Conservation (phyloP, 495 filamentous ascomycete species). For the Amniculicola lignicola region DNA sequence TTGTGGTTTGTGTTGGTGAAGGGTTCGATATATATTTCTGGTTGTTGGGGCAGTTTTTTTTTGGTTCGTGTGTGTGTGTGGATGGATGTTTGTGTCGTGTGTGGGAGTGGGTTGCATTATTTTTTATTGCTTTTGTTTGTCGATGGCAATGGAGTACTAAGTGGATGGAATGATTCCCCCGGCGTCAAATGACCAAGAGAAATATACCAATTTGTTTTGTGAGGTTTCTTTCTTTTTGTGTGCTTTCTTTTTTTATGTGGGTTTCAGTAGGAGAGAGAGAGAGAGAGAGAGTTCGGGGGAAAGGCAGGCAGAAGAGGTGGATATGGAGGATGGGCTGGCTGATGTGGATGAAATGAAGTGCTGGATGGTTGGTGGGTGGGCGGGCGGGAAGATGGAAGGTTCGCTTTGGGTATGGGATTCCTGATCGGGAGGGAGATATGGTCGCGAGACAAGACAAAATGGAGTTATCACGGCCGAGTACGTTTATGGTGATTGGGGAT, state of each 20-base stretch:
- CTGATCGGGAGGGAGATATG: too few relatives aligned
- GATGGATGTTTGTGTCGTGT: not conserved
- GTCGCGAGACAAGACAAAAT: too few relatives aligned
- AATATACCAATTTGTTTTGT: constrained; percentile 41
- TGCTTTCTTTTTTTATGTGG: constrained; percentile 5
- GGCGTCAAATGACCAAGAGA: constrained; percentile 39
- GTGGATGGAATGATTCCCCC: constrained; percentile 29
- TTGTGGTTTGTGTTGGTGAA: constrained; percentile 5
- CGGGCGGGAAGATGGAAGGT: too few relatives aligned
- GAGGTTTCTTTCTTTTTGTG: constrained; percentile 23
- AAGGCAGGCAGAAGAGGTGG: constrained; percentile 3
- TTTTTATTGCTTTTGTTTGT: not conserved
- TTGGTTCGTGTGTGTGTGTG: not conserved
- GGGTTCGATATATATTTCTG: not conserved
- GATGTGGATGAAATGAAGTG: too few relatives aligned
- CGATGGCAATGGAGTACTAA: constrained; percentile 10
- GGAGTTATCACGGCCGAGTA: too few relatives aligned
- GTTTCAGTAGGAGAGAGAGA: not conserved
- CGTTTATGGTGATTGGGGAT: too few relatives aligned
- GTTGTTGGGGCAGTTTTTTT: constrained; percentile 13
- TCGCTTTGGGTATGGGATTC: too few relatives aligned
- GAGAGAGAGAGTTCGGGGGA: too few relatives aligned
- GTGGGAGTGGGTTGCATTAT: too few relatives aligned
- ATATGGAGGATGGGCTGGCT: not conserved
- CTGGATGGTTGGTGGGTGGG: too few relatives aligned